Evolutionary conservation across 768 basidiomycete species (phyloP).

Genomic region (Kwoniella sp.): DNA sequence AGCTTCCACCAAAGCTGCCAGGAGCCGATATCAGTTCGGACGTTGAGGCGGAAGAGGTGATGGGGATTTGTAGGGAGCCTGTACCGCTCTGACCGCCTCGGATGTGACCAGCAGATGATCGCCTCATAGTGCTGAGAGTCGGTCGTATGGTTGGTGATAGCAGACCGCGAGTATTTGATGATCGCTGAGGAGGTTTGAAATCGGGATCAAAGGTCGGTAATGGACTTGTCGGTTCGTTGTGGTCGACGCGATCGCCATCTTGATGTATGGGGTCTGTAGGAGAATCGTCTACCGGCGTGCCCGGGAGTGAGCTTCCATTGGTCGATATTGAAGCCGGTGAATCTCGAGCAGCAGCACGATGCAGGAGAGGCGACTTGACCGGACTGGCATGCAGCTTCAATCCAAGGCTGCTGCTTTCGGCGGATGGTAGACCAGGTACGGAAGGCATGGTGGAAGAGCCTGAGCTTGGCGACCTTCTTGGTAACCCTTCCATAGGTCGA

Average conservation of each 20-base stretch:
- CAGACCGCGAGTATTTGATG: conserved; percentile 14
- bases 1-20: not conserved
- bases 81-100: conserved; percentile 24
- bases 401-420: conserved; percentile 30
- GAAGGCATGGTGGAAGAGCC: conserved; percentile 11
- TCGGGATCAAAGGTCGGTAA: conserved; percentile 29
- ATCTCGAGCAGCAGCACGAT: conserved; percentile 23
- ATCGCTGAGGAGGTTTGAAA: conserved; percentile 21
- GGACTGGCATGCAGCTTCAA: conserved; percentile 34
- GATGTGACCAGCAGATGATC: conserved; percentile 22
- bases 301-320: conserved; percentile 27
- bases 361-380: conserved; percentile 17
- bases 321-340: conserved; percentile 40
- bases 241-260: conserved; percentile 1
- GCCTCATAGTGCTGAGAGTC: conserved; percentile 9
- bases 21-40: conserved; percentile 20
- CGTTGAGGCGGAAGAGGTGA: conserved; percentile 30
- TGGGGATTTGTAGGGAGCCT: conserved; percentile 42
- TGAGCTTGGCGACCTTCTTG: conserved; percentile 19
- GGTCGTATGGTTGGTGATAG: conserved; percentile 19
- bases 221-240: conserved; percentile 12
- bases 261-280: conserved; percentile 4
- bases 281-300: conserved; percentile 36
- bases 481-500: conserved; percentile 34
- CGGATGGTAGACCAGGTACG: conserved; percentile 6